Evolutionary conservation across 768 basidiomycete genomes (phyloP), one percentile per base, ranked within the genome.

Genomic region (Glaciozyma antarctica): DNA sequence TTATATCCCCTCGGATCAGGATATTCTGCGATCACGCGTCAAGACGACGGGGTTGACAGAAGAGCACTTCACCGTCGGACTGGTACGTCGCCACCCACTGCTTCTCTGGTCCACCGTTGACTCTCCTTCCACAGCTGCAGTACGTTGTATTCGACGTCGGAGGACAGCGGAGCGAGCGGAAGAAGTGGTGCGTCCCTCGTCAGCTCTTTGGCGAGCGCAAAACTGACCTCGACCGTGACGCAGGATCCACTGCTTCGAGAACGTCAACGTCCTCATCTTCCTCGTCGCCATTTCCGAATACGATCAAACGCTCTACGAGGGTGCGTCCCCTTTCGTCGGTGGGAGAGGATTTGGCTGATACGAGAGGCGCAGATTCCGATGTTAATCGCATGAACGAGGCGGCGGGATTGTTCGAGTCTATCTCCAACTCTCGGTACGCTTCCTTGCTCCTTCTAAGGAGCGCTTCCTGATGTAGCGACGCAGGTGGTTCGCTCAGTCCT

Each of bases 21-120:
- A 99, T 73, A 95, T 99, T 73, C 80, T 97, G 19, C 82, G 94
- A 44, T 88, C 86, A 60, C 84, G 95, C 71, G 94, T 98, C 49
- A 97, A 95, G 81, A 97, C 94, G 0, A 97, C 95, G 0, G 94
- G 95, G 66, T 93, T 99, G 75, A 94, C 92, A 0, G 94, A 98
- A 79, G 95, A 94, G 32, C 88, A 86, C 49, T 98, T 99, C 82
- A 86, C 87, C 77, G 88, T 97, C 48, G 93, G 92, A 60, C 28
- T 32, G 30, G 57, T 45, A 22, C 26, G 51, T 95, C 62, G n/a
- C n/a, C n/a, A n/a, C n/a, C n/a, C n/a, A n/a, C n/a, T n/a, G n/a
- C n/a, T n/a, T n/a, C n/a, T n/a, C n/a, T n/a, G n/a, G n/a, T n/a
- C n/a, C n/a, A n/a, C n/a, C n/a, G n/a, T n/a, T n/a, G n/a, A n/a